These are phyloP conservation scores for Canariomyces notabilis DNA, from an alignment of 2,329 filamentous ascomycete species.

Conservation along the genomic window DNA sequence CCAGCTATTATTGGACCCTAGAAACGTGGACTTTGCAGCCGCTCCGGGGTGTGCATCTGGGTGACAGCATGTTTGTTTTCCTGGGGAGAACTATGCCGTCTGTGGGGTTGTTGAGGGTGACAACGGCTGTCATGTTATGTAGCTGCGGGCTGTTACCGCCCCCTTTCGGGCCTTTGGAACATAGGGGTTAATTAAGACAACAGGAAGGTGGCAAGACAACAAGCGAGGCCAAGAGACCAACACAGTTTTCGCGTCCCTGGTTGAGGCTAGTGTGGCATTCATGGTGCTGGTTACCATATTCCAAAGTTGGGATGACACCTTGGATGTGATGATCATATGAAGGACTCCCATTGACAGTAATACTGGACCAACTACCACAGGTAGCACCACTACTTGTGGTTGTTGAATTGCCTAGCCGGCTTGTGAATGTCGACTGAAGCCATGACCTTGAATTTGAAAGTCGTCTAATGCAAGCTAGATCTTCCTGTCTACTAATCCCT, in stretches of 20 bases:
- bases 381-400: too few species aligned
- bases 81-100: background rate
- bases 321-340: too few species aligned
- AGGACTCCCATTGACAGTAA: too few species aligned
- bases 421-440: too few species aligned
- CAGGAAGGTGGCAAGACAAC: background rate
- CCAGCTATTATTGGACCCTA: slow-evolving; percentile 13
- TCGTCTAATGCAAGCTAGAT: too few species aligned
- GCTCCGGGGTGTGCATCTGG: slow-evolving; percentile 2
- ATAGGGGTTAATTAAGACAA: slow-evolving; percentile 14
- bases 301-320: too few species aligned
- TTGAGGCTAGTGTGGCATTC: background rate
- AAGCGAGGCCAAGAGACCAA: background rate
- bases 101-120: slow-evolving; percentile 7
- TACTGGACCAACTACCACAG: too few species aligned
- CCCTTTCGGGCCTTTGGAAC: slow-evolving; percentile 19
- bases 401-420: too few species aligned
- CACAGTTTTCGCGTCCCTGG: background rate
- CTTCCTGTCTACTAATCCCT: too few species aligned
- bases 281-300: too few species aligned
- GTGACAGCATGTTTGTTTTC: background rate
- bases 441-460: too few species aligned
- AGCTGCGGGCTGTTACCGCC: background rate
- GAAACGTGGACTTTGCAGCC: slow-evolving; percentile 3
- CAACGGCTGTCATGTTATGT: slow-evolving; percentile 4